Base-by-base conservation (phyloP, 139 green algal species). In the Micractinium sp. region DNA sequence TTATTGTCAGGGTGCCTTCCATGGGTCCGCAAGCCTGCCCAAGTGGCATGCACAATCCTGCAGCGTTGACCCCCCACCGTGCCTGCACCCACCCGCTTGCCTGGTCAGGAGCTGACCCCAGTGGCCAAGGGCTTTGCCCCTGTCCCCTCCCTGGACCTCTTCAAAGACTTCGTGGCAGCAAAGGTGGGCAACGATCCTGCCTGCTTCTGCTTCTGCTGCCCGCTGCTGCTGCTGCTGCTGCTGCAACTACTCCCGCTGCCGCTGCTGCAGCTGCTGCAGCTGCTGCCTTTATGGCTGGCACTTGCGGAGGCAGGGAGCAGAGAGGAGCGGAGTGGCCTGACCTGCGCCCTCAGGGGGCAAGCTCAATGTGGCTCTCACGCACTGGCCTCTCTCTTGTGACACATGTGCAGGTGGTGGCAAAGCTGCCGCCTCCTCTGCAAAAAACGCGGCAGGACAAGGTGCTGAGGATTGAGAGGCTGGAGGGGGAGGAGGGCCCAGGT, bases 81-180 rank as follows among this genome's bases (percentile, higher is more conserved):
- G 2, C 27, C 14, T 38, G 25, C 41, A 25, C 27, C 78, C 78
- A 14, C 41, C 53, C n/a, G 31, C 47, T 56, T 56, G 47, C 47
- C 47, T 56, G 47, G 47, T 25, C 82, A 87, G 75, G 85, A 89
- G 74, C 35, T 89, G 33, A 66, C 82, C 3, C 56, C 56, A 18
- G 78, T 87, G 23, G 33, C 56, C 19, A 47, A 77, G 23, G 87
- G 78, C 76, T 90, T 84, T 69, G 87, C 87, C 16, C 82, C 87
- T 3, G 71, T 90, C 60, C 87, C 87, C 47, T 56, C 36, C 23
- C 31, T 36, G n/a, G 14, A 53, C 3, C 87, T 90, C 15, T 87
- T 90, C 33, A 29, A 31, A 3, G 78, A 90, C 33, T 90, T 90
- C 31, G 61, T 35, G 23, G 18, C 15, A 0, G 16, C 56, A 13